Percentiles rank a stretch among this genome's conserved stretches.
Conservation (phyloP, 2,329 filamentous ascomycete genomes). For the Fusarium mundagurra region DNA sequence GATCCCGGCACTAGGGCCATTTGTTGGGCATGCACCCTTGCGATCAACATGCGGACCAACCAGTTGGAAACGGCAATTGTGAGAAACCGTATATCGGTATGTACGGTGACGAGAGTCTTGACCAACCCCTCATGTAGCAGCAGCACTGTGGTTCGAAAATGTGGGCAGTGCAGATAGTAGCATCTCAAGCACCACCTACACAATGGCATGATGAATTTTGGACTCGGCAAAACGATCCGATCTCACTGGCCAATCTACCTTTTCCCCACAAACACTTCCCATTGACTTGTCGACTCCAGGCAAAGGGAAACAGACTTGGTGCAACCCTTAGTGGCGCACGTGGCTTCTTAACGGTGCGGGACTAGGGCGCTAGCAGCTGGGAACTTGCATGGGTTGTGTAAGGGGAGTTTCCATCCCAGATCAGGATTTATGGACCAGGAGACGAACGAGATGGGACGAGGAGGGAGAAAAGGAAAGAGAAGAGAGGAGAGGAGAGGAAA, state of each 20-base stretch:
- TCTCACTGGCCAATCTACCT: constrained; percentile 35
- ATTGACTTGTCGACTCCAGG: constrained; percentile 17
- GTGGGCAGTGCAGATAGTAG: background rate
- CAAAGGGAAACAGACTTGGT: constrained; percentile 18
- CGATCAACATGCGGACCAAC: constrained; percentile 30
- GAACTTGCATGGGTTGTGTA: constrained; percentile 33
- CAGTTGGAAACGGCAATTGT: constrained; percentile 32
- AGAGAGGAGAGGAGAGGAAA: constrained; percentile 19
- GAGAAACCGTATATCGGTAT: constrained; percentile 1
- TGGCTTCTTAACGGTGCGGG: constrained; percentile 45
- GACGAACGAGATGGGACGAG: constrained; percentile 7
- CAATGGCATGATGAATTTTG: constrained; percentile 26
- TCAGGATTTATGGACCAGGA: constrained; percentile 6
- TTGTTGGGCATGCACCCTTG: constrained; percentile 27
- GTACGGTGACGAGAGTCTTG: constrained; percentile 26
- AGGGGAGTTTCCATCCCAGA: constrained; percentile 15
- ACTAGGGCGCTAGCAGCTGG: constrained; percentile 37
- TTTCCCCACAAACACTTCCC: constrained; percentile 37
- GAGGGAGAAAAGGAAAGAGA: constrained; percentile 11
- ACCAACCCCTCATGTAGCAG: constrained; percentile 16
- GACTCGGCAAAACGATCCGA: constrained; percentile 35
- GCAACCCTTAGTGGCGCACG: constrained; percentile 43
- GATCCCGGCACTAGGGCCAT: constrained; percentile 32
- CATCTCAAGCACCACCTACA: constrained; percentile 3
- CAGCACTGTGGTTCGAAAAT: constrained; percentile 22